Base-by-base conservation (phyloP, 176 grass and related monocot genomes). In the Cymbopogon citratus region DNA sequence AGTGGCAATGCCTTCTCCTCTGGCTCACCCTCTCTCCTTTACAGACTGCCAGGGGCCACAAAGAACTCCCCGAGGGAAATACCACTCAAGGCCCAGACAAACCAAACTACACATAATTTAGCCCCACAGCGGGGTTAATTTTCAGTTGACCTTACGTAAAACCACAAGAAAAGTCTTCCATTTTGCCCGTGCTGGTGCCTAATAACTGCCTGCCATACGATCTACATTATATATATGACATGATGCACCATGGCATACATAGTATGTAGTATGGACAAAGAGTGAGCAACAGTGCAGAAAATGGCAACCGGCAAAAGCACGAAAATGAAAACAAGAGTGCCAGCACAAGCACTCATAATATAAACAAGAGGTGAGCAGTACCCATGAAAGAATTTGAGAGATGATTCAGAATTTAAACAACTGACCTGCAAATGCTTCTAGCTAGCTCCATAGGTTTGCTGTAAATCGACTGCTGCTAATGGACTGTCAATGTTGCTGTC, bases 1-100 rank as follows among this genome's bases (percentile, higher is more conserved):
- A 79, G 77, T 87, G 31, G 77, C 74, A 86, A 89, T 59, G 75
- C 72, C 61, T 29, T 40, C 21, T 72, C 25, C 15, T 77, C 35
- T 9, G 77, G 77, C 84, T 57, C 84, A 51, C 60, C 27, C n/a
- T n/a, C 18, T 82, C 24, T n/a, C 83, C 86, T 91, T 83, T 87
- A 81, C 88, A 89, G 87, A 91, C 86, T 88, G 76, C 85, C 80
- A 87, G 69, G 69, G 28, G 33, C 78, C 85, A 90, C 91, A 87
- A 87, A 87, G 84, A 97, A 85, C 73, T 89, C 68, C 83, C 71
- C n/a, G n/a, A n/a, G n/a, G n/a, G n/a, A n/a, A n/a, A 88, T 90
- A 78, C 66, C 82, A 81, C 69, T 73, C 74, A 68, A 90, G 79
- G 66, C 76, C 87, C 71, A 87, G 75, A 95, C 90, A 87, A 87